Conservation (phyloP, 169 alveolate species). For the Plasmodium berghei region DNA sequence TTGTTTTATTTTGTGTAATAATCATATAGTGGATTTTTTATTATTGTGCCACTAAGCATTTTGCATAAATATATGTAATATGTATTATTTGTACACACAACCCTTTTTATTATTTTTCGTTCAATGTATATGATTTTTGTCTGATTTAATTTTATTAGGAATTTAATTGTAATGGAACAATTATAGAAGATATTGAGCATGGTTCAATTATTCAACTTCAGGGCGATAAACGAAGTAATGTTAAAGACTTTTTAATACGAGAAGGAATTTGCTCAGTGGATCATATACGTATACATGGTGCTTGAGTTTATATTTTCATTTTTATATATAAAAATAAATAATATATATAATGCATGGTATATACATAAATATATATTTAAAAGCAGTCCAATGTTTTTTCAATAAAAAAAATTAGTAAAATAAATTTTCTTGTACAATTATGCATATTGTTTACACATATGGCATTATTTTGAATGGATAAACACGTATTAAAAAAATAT, state of each 20-base stretch:
- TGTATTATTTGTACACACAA: not conserved
- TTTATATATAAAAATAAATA: not conserved
- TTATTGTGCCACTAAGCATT: not conserved
- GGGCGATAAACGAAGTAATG: conserved; percentile 91
- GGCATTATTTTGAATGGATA: not conserved
- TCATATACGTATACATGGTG: conserved; percentile 93
- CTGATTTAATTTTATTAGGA: conserved; percentile 64
- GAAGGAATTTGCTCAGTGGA: conserved; percentile 91
- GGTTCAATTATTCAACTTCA: conserved; percentile 93
- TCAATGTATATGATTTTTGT: not conserved
- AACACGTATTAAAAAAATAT: not conserved
- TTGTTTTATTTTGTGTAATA: too few species aligned
- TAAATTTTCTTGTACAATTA: not conserved
- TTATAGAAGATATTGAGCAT: conserved; percentile 92
- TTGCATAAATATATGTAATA: not conserved
- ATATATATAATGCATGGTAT: conserved; percentile 9
- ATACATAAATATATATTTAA: not conserved
- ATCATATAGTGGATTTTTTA: not conserved
- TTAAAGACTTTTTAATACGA: conserved; percentile 90
- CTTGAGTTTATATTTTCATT: conserved; percentile 70
- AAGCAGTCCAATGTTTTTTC: not conserved
- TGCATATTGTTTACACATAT: not conserved
- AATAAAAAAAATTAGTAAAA: too few species aligned
- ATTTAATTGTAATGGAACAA: conserved; percentile 95
- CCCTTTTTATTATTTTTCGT: not conserved